These are phyloP conservation scores for Xylaria digitata DNA, from an alignment of 2,329 filamentous ascomycete species.

Conservation along the genomic window DNA sequence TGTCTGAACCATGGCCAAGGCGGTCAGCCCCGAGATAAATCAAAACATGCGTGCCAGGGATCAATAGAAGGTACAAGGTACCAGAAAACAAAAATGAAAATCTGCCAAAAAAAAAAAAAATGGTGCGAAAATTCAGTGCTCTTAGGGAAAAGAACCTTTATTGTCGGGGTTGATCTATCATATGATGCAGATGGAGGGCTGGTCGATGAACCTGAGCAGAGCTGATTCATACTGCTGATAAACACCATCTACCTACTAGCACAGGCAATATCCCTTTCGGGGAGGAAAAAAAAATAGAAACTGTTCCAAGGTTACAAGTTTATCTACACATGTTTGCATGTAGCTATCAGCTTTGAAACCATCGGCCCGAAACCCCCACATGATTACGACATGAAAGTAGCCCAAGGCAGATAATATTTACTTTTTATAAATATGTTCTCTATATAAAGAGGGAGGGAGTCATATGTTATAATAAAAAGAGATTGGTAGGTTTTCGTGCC, in stretches of 20 bases:
- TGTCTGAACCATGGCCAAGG: slow-evolving; percentile 49
- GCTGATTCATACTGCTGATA: slow-evolving; percentile 5
- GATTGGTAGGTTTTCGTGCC: too few species aligned
- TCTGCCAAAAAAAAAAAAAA: neutral
- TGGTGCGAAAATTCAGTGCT: neutral
- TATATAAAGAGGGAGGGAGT: neutral
- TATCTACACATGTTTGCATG: neutral
- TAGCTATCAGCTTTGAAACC: neutral
- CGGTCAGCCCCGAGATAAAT: slow-evolving; percentile 47
- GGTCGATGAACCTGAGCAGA: neutral
- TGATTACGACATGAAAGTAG: neutral
- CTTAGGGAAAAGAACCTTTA: neutral
- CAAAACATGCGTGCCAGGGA: too few species aligned
- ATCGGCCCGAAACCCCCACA: too few species aligned
- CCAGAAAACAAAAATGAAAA: neutral
- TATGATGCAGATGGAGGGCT: neutral
- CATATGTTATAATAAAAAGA: neutral
- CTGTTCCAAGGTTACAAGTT: neutral
- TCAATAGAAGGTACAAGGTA: neutral
- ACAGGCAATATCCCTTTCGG: neutral
- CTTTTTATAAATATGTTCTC: neutral
- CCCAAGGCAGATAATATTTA: neutral
- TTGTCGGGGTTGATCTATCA: neutral
- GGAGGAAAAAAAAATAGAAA: too few species aligned
- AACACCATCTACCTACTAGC: neutral